A percentile compares a stretch with the other conserved stretches of the same genome.
These are phyloP conservation scores for Phylloboletellus chloephorus DNA, from an alignment of 1,284 basidiomycete genomes.

Conservation along the genomic window DNA sequence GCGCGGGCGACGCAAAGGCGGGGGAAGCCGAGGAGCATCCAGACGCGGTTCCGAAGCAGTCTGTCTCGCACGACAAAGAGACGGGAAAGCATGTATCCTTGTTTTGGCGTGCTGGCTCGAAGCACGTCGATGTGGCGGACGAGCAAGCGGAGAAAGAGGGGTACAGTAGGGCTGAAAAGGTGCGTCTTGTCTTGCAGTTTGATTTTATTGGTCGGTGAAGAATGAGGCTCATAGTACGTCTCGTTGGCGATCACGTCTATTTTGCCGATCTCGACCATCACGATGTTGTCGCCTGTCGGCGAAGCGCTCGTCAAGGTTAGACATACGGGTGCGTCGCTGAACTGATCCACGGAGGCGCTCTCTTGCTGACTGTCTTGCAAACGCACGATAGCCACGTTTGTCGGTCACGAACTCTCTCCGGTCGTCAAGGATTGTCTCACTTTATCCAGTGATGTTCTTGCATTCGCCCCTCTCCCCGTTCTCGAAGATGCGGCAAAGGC, in stretches of 20 bases:
- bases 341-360: background rate
- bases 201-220: background rate
- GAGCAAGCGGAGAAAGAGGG: conserved; percentile 17
- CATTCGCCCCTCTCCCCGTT: conserved; percentile 53
- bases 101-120: conserved; percentile 14
- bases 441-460: conserved; percentile 40
- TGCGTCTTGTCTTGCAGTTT: background rate
- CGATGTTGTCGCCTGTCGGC: conserved; percentile 24
- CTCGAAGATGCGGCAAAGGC: conserved; percentile 47
- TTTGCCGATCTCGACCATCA: conserved; percentile 18
- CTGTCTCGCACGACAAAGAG: conserved; percentile 4
- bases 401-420: conserved; percentile 21
- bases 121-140: conserved; percentile 4
- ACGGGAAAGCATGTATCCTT: conserved; percentile 14
- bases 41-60: background rate
- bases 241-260: conserved; percentile 29
- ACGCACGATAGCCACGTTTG: conserved; percentile 12
- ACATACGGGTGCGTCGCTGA: conserved; percentile 20
- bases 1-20: background rate
- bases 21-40: background rate
- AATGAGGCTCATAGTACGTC: conserved; percentile 16
- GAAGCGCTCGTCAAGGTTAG: conserved; percentile 17
- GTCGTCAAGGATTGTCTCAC: conserved; percentile 23
- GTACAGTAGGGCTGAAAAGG: conserved; percentile 21
- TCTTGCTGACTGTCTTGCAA: conserved; percentile 5